Base-by-base conservation (phyloP, 768 basidiomycete genomes). In the Lactarius sp. region DNA sequence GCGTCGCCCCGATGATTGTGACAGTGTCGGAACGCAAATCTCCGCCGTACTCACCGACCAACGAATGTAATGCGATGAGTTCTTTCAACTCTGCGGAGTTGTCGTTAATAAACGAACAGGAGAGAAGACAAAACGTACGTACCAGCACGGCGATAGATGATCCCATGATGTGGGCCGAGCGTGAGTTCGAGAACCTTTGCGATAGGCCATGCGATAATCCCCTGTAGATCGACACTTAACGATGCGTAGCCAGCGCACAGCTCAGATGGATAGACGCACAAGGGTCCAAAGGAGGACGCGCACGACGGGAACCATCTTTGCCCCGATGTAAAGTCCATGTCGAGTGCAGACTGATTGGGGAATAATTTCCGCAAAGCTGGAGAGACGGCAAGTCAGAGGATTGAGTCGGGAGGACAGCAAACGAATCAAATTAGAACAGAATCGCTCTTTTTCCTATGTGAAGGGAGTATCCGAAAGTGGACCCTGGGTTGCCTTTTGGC, bases 271-370 rank as follows among this genome's bases (percentile, higher is more conserved):
- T 34, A 53, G 46, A 67, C 81, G 50, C 60, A 91, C 91, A 72
- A 93, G 69, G 20, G 79, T 74, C 76, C 84, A 88, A 3, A 94
- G 88, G 41, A 95, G 75, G 39, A 81, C 67, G 42, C 79, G 82
- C 1, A 89, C 87, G 47, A 88, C 80, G 0, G 80, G 78, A 0
- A 88, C 92, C 87, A 92, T 90, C 70, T 90, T 90, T 9, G 92
- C 91, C 41, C 93, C 92, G 52, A 96, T 82, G 69, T 88, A 90
- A 5, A 95, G 81, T 22, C 94, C 94, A 77, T 93, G 88, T 42
- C 93, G 88, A 22, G 91, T 91, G 74, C 91, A 96, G n/a, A 95
- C 77, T 1, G 90, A 91, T 71, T 96, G 93, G 0, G 93, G 93
- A 65, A 95, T 94, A 66, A 95, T 92, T 76, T 95, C 92, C 31